Evolutionary conservation across 2,329 filamentous ascomycete species (phyloP).

Genomic region (Emergomyces pasteurianus): DNA sequence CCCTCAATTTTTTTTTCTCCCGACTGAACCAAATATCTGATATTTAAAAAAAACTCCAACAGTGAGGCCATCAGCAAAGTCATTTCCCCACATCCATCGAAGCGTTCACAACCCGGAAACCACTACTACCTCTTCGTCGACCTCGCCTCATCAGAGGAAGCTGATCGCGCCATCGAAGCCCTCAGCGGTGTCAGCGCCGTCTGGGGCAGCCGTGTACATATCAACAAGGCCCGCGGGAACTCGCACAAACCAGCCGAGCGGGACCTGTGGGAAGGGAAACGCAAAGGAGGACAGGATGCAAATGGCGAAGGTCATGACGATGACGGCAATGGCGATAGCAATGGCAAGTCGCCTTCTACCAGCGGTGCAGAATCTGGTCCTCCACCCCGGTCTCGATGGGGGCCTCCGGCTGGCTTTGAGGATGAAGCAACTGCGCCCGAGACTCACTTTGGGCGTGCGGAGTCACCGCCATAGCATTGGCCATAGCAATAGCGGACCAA

Average conservation of each 20-base stretch:
- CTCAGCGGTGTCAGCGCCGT: constrained; percentile 30
- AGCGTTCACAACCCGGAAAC: constrained; percentile 39
- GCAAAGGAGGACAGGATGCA: not conserved
- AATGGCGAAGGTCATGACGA: not conserved
- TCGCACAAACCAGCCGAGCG: constrained; percentile 20
- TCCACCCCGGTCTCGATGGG: not conserved
- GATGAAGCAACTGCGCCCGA: not conserved
- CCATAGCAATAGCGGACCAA: not conserved
- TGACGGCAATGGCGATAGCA: not conserved
- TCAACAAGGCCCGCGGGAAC: constrained; percentile 30
- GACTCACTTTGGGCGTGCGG: not conserved
- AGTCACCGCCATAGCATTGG: not conserved
- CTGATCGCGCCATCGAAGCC: constrained; percentile 37
- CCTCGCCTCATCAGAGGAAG: constrained; percentile 44
- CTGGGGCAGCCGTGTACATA: constrained; percentile 29
- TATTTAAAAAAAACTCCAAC: not conserved
- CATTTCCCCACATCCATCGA: constrained; percentile 49
- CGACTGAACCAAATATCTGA: not conserved
- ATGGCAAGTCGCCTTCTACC: not conserved
- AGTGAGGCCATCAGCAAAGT: constrained; percentile 39
- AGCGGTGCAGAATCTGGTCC: not conserved
- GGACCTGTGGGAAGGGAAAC: constrained; percentile 12
- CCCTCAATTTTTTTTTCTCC: not conserved
- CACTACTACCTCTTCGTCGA: constrained; percentile 58
- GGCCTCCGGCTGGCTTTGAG: not conserved